These are phyloP conservation scores for Hydnum rufescens DNA, from an alignment of 768 basidiomycete genomes.

Conservation along the genomic window DNA sequence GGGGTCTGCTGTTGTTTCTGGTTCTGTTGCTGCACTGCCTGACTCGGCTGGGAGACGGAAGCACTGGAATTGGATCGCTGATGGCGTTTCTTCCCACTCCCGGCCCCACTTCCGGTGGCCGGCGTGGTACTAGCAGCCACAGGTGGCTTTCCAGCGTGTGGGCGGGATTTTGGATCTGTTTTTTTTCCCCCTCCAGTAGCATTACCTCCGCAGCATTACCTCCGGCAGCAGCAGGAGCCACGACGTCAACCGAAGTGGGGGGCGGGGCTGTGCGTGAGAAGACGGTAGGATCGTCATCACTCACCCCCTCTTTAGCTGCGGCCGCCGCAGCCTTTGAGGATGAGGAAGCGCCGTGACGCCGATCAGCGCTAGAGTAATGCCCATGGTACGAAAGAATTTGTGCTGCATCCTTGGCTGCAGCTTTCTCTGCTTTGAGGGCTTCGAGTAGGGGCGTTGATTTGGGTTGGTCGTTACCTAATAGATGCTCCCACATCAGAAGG, in stretches of 20 bases:
- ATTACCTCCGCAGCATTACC: background rate
- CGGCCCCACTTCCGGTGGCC: background rate
- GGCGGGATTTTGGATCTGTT: no score
- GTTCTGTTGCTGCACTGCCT: background rate
- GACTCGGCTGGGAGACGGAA: background rate
- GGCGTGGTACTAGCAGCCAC: no score
- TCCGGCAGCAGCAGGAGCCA: background rate
- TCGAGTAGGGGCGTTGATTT: slow-evolving; percentile 86
- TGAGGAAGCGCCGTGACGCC: slow-evolving; percentile 19
- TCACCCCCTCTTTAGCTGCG: slow-evolving; percentile 12
- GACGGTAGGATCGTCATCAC: slow-evolving; percentile 2
- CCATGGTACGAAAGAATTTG: slow-evolving; percentile 50
- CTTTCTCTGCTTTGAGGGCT: slow-evolving; percentile 72
- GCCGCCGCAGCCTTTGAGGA: background rate
- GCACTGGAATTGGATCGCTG: background rate
- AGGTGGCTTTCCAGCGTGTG: no score
- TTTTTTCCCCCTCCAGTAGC: no score
- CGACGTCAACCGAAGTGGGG: background rate
- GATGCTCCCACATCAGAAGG: background rate
- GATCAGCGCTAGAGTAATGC: slow-evolving; percentile 29
- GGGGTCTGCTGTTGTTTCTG: background rate
- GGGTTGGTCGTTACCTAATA: slow-evolving; percentile 23
- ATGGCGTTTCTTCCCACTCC: background rate
- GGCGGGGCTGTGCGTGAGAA: slow-evolving; percentile 2
- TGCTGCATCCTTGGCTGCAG: slow-evolving; percentile 51